phyloP scores from a whole-genome alignment of 805 yeast genomes.

The Nakazawaea laoshanensis region DNA sequence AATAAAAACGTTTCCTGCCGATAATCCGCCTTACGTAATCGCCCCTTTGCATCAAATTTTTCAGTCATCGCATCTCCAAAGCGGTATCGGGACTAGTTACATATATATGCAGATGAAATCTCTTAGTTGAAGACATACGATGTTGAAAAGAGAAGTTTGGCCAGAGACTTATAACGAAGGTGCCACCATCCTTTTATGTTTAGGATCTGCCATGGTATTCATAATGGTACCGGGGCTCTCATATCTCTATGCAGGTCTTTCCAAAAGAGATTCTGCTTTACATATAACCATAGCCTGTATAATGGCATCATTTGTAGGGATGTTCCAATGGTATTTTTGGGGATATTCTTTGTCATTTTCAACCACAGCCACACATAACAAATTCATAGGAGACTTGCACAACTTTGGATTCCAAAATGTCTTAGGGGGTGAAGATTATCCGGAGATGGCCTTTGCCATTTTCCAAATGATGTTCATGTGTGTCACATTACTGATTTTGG shows the following conservation, averaged over 20 bases:
- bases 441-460: conserved; percentile 76
- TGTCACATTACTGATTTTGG: conserved; percentile 85
- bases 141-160: conserved; percentile 17
- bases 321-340: conserved; percentile 96
- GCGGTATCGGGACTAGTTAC: not conserved
- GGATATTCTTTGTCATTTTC: conserved; percentile 93
- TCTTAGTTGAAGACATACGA: no score
- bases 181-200: conserved; percentile 40
- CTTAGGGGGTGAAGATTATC: conserved; percentile 44
- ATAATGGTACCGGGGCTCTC: conserved; percentile 95
- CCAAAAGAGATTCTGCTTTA: conserved; percentile 83
- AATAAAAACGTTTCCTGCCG: no score
- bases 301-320: conserved; percentile 63
- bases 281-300: conserved; percentile 78
- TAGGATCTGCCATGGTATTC: conserved; percentile 67
- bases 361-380: conserved; percentile 60
- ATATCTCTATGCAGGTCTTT: conserved; percentile 84
- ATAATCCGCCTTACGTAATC: no score
- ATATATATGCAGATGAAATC: no score
- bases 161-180: conserved; percentile 27
- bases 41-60: no score
- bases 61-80: not conserved
- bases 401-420: conserved; percentile 76
- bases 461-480: conserved; percentile 89
- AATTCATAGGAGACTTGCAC: conserved; percentile 81